Evolutionary conservation across 768 basidiomycete genomes (phyloP).

Genomic region (Naganishia friedmannii): DNA sequence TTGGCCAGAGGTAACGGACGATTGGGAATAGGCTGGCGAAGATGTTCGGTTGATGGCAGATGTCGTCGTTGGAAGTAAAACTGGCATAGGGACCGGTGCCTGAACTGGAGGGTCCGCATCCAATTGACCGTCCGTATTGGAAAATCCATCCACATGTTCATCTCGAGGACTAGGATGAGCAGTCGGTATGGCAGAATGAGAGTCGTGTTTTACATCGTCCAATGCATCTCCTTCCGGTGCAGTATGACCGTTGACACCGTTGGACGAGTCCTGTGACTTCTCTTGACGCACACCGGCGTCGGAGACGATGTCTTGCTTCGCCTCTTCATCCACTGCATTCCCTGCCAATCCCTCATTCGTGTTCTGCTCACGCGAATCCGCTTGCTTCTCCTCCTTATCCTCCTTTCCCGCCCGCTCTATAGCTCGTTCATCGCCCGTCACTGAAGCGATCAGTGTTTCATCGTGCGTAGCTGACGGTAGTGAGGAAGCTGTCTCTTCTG

Average conservation of each 20-base stretch:
- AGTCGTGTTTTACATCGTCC: background rate
- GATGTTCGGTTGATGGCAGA: conserved; percentile 15
- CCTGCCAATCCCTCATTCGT: background rate
- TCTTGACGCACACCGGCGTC: background rate
- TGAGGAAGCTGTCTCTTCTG: conserved; percentile 2
- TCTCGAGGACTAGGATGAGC: background rate
- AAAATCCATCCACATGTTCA: background rate
- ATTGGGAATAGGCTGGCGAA: conserved; percentile 18
- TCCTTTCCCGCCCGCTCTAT: background rate
- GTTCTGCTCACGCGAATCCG: background rate
- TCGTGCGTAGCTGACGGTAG: background rate
- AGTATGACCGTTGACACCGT: background rate
- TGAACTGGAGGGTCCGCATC: background rate
- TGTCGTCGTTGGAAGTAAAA: conserved; percentile 1
- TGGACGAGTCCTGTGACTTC: background rate
- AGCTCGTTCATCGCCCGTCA: background rate
- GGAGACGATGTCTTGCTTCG: background rate
- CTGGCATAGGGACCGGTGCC: background rate
- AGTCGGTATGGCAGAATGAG: background rate
- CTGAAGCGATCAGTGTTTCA: background rate
- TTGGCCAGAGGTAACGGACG: conserved; percentile 16
- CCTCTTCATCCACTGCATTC: background rate
- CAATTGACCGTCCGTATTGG: background rate
- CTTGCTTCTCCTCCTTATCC: background rate
- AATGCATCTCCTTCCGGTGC: background rate